Evolutionary conservation across 2,329 filamentous ascomycete species (phyloP), one percentile per base, ranked within the genome.

Genomic region (Phyllachora maydis): DNA sequence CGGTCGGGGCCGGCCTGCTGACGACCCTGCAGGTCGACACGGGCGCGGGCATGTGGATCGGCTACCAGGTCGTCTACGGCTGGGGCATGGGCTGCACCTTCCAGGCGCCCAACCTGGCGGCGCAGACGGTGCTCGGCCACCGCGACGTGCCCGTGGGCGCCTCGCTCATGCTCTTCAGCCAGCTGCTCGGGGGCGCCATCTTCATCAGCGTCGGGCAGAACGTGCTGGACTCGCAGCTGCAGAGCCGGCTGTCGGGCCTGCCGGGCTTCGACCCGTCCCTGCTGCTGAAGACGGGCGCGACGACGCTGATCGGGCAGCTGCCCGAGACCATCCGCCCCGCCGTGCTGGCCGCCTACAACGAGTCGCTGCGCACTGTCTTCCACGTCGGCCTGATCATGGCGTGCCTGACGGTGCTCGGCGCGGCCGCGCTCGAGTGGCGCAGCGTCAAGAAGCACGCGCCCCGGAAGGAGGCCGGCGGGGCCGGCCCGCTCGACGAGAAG

Each of bases 341-440:
- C 1, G 38, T 36, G 8, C 29, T 52, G 18, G 11, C 26, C 1
- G 65, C 56, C 0, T 79, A 79, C 46, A 77, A 76, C 37, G 40
- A 50, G 13, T 53, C 68, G 0, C 42, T 79, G 18, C 54, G 55
- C 2, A 45, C 56, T 28, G 58, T 59, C 1, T 78, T 73, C 37
- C 59, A 64, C 30, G 61, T 76, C 6, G 58, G 54, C 2, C 47
- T 71, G 6, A 56, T 60, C 2, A 46, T 69, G 36, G 51, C 56
- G 1, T 49, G 49, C 6, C 26, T 70, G 6, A 57, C 54, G 4
- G 49, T 73, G 9, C 18, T 71, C 6, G 69, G 64, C 1, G 52
- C 57, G 0, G 34, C 54, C 1, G 45, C 49, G 5, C 57, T 76
- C 33, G 61, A 76, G 46, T 77, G 68, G 68, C 60, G 37, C 27